Percentiles rank a stretch among this genome's conserved stretches.
Evolutionary conservation across 306 rosid genomes (phyloP).

Genomic region (Cucumis cinereus): DNA sequence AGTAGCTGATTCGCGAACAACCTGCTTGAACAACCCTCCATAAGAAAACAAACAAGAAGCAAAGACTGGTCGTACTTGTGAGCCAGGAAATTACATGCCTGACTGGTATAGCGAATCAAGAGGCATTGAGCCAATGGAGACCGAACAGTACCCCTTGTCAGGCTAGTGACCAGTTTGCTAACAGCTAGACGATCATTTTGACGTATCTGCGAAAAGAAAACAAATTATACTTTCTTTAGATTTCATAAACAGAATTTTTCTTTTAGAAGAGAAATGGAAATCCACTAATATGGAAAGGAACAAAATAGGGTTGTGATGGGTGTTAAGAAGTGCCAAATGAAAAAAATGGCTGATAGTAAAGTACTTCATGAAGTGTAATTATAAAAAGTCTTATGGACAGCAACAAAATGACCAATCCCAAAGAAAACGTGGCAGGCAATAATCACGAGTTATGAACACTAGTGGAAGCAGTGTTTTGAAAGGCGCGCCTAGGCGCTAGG

Average conservation of each 20-base stretch:
- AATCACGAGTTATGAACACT: neutral
- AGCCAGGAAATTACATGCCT: slow-evolving; percentile 37
- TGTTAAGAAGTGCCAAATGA: neutral
- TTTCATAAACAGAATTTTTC: neutral
- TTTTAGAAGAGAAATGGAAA: neutral
- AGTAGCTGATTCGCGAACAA: slow-evolving; percentile 73
- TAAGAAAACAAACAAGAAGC: slow-evolving; percentile 11
- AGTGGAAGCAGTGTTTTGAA: too few relatives aligned
- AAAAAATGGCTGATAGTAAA: neutral
- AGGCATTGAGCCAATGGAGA: slow-evolving; percentile 98
- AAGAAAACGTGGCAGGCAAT: neutral
- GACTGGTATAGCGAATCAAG: slow-evolving; percentile 90
- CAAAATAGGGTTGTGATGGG: neutral
- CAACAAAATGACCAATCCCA: too few relatives aligned
- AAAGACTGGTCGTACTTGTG: neutral
- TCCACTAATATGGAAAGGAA: neutral
- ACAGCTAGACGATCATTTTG: slow-evolving; percentile 97
- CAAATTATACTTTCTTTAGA: neutral
- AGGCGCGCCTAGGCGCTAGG: too few relatives aligned
- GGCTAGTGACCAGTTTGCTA: slow-evolving; percentile 94
- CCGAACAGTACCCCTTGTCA: slow-evolving; percentile 89
- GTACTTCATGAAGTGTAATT: too few relatives aligned
- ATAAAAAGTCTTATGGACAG: too few relatives aligned
- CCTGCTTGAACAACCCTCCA: slow-evolving; percentile 31
- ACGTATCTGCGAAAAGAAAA: slow-evolving; percentile 59